phyloP scores from a whole-genome alignment of 306 rosid species.

The Sechiopsis laciniata region DNA sequence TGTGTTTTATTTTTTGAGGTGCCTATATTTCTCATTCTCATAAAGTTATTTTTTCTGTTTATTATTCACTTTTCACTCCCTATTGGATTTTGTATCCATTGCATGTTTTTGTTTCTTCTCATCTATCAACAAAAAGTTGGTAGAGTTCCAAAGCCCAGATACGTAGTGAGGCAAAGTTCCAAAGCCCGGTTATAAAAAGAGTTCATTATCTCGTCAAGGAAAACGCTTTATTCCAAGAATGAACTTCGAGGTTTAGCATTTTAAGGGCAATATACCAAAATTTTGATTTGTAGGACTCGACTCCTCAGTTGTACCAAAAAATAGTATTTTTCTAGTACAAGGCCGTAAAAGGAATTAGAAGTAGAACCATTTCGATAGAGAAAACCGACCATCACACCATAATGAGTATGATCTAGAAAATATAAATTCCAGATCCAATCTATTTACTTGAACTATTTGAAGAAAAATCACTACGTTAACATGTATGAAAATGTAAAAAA shows the following conservation, averaged over 20 bases:
- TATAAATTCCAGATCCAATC: neutral
- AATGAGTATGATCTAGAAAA: neutral
- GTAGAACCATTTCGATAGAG: neutral
- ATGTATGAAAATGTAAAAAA: neutral
- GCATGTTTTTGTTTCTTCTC: no score
- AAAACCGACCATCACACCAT: neutral
- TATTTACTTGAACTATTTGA: neutral
- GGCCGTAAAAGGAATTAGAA: neutral
- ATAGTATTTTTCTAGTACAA: neutral
- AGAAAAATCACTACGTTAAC: neutral
- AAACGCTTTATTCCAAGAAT: neutral
- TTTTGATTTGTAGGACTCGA: neutral
- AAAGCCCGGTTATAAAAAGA: neutral
- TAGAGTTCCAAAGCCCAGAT: no score
- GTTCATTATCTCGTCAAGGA: neutral
- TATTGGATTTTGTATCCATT: neutral
- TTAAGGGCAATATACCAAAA: neutral
- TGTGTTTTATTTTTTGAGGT: no score
- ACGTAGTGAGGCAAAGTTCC: no score
- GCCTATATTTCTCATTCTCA: no score
- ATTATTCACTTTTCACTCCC: neutral
- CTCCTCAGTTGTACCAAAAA: neutral
- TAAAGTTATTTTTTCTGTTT: no score
- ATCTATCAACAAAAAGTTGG: no score
- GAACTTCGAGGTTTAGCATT: neutral